phyloP scores from a whole-genome alignment of 371 early-diverging fungal genomes.

The Apophysomyces ossiformis region DNA sequence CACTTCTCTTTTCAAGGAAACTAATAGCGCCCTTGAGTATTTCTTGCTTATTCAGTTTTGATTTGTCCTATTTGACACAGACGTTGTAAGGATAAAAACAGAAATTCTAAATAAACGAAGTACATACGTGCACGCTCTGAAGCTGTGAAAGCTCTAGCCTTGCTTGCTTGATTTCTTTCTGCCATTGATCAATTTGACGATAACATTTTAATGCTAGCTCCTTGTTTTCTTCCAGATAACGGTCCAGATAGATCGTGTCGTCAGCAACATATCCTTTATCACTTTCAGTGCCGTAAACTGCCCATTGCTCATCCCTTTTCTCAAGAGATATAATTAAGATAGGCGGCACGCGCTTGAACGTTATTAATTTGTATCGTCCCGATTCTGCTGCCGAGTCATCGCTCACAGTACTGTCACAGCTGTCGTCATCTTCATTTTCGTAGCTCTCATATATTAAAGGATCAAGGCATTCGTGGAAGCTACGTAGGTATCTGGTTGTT shows the following conservation, averaged over 20 bases:
- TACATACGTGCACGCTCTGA: slow-evolving; percentile 1
- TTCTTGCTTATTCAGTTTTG: slow-evolving; percentile 20
- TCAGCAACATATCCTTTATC: slow-evolving; percentile 27
- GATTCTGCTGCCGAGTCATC: slow-evolving; percentile 5
- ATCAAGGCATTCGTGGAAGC: slow-evolving; percentile 45
- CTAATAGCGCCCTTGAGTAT: slow-evolving; percentile 21
- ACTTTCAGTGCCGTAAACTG: background rate
- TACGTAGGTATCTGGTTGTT: slow-evolving; percentile 21
- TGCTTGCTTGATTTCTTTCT: slow-evolving; percentile 22
- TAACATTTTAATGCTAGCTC: slow-evolving; percentile 27
- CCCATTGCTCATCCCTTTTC: slow-evolving; percentile 12
- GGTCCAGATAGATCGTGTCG: slow-evolving; percentile 44
- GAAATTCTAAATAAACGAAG: background rate
- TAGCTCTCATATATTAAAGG: slow-evolving; percentile 42
- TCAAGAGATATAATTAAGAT: slow-evolving; percentile 41
- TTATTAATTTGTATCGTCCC: slow-evolving; percentile 29
- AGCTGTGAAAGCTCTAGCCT: slow-evolving; percentile 14
- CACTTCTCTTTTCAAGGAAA: slow-evolving; percentile 27
- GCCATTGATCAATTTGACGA: slow-evolving; percentile 28
- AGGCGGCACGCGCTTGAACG: slow-evolving; percentile 43
- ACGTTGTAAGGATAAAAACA: background rate
- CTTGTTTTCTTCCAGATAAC: slow-evolving; percentile 42
- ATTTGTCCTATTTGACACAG: background rate
- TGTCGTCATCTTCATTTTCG: slow-evolving; percentile 16
- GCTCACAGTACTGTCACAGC: background rate